Percentiles rank a stretch among this genome's conserved stretches.
Conservation (phyloP, 2,329 filamentous ascomycete species). For the Meredithiella fracta region DNA sequence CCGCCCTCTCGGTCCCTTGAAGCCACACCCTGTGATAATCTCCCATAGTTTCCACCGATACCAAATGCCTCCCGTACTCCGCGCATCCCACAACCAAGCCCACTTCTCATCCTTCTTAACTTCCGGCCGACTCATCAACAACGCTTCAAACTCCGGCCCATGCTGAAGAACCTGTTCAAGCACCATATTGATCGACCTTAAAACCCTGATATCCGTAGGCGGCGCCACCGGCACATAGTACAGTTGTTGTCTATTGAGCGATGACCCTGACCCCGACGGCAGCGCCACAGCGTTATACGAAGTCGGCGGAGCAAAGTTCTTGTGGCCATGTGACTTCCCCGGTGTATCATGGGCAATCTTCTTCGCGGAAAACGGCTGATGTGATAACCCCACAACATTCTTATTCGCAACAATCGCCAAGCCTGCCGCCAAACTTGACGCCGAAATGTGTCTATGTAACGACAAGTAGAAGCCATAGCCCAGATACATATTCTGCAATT, state of each 20-base stretch:
- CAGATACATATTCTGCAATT: conserved; percentile 67
- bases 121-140: conserved; percentile 72
- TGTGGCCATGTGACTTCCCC: conserved; percentile 15
- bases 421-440: conserved; percentile 14
- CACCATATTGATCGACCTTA: conserved; percentile 76
- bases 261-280: conserved; percentile 12
- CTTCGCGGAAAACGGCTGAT: conserved; percentile 66
- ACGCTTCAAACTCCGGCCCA: conserved; percentile 75
- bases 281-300: conserved; percentile 28
- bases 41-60: conserved; percentile 90
- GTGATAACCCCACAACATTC: conserved; percentile 19
- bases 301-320: conserved; percentile 60
- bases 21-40: conserved; percentile 42
- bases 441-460: conserved; percentile 63
- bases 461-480: conserved; percentile 71
- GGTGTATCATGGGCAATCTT: conserved; percentile 27
- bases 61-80: conserved; percentile 65
- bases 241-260: conserved; percentile 29
- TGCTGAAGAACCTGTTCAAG: conserved; percentile 65
- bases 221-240: conserved; percentile 56
- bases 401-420: conserved; percentile 14
- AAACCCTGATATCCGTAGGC: conserved; percentile 60
- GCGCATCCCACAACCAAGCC: conserved; percentile 84
- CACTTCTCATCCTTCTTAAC: conserved; percentile 80
- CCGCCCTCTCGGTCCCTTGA: background rate